Conservation (phyloP, 805 yeast species). For the Saccharomycopsis capsularis region DNA sequence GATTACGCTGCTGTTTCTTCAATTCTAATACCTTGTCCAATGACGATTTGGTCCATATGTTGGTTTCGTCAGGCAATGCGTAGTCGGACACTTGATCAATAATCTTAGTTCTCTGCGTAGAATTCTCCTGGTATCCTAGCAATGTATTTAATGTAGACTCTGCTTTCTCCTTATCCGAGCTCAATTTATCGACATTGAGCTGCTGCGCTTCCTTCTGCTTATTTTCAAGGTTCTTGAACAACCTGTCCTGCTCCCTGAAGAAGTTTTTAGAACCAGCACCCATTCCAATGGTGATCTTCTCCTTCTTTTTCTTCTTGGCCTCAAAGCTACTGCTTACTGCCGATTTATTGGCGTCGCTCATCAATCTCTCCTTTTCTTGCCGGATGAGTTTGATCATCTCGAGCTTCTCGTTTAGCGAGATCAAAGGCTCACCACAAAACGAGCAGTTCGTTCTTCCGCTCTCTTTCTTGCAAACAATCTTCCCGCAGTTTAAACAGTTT, state of each 20-base stretch:
- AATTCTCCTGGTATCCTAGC: slow-evolving; percentile 73
- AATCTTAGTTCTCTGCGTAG: slow-evolving; percentile 84
- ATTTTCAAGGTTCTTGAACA: slow-evolving; percentile 54
- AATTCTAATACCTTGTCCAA: slow-evolving; percentile 81
- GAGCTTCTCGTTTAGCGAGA: slow-evolving; percentile 53
- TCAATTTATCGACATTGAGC: slow-evolving; percentile 19
- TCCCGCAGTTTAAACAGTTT: slow-evolving; percentile 90
- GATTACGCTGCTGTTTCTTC: slow-evolving; percentile 74
- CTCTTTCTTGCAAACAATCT: slow-evolving; percentile 83
- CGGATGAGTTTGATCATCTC: slow-evolving; percentile 49
- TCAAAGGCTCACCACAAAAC: slow-evolving; percentile 63
- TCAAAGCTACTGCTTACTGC: slow-evolving; percentile 21
- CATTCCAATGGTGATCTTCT: slow-evolving; percentile 44
- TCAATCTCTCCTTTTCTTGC: slow-evolving; percentile 43
- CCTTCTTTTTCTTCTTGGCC: slow-evolving; percentile 33
- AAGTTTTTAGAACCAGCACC: slow-evolving; percentile 52
- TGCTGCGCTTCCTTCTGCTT: slow-evolving; percentile 34
- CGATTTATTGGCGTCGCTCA: slow-evolving; percentile 20
- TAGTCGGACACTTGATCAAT: slow-evolving; percentile 91
- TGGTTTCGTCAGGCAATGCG: slow-evolving; percentile 50
- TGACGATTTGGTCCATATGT: slow-evolving; percentile 75
- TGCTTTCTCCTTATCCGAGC: slow-evolving; percentile 52
- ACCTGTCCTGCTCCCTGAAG: slow-evolving; percentile 60
- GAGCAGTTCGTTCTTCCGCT: slow-evolving; percentile 82
- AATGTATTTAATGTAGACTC: slow-evolving; percentile 66